Evolutionary conservation across 2,329 filamentous ascomycete species (phyloP).

Genomic region (Rugonectria rugulosa): DNA sequence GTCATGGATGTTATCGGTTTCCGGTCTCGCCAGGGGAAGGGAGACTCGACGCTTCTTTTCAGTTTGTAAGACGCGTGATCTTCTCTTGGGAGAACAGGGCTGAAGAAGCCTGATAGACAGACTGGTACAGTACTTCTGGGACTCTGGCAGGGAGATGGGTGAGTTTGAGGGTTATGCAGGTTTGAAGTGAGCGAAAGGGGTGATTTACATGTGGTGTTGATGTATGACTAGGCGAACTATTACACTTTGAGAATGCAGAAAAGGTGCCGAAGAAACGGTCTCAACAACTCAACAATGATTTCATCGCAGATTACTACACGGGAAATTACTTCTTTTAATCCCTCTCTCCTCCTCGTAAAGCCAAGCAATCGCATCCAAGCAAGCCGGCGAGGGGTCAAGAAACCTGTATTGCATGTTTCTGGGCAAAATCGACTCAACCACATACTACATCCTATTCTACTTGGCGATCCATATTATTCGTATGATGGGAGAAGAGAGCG

Average conservation of each 20-base stretch:
- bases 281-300: no score
- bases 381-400: background rate
- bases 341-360: constrained; percentile 9
- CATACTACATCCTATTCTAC: background rate
- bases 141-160: background rate
- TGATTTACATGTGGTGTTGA: background rate
- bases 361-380: constrained; percentile 10
- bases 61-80: no score
- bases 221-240: no score
- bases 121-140: background rate
- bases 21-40: no score
- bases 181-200: background rate
- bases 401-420: constrained; percentile 5
- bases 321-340: constrained; percentile 23
- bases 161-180: background rate
- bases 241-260: background rate
- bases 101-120: no score
- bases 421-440: constrained; percentile 29
- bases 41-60: no score
- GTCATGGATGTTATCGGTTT: constrained; percentile 25
- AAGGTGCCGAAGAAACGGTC: background rate
- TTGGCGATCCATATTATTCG: background rate
- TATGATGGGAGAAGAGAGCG: background rate
- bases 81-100: no score
- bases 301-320: background rate